Base-by-base conservation (phyloP, 805 yeast genomes). In the Candida alai region DNA sequence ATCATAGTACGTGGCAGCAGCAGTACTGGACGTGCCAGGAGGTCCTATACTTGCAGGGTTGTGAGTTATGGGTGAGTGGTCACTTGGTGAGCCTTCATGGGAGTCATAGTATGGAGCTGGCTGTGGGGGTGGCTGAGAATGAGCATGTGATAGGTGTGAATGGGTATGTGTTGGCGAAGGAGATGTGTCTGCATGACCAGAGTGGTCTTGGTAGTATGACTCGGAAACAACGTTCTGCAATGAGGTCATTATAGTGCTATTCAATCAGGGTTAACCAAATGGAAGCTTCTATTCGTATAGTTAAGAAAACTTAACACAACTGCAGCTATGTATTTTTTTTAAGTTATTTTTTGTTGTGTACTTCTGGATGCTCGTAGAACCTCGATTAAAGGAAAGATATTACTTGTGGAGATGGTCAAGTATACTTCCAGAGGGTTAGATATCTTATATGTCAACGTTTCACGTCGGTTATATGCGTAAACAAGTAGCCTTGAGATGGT, bases 181-280 rank as follows among this genome's bases (percentile, higher is more conserved):
- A n/a, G 34, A 17, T 19, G n/a, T 10, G 12, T 10, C n/a, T n/a
- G 12, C 16, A 14, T 25, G 28, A n/a, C n/a, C n/a, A n/a, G n/a
- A n/a, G n/a, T 19, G 12, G n/a, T 34, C 61, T 30, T 49, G 55
- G 40, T 58, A 60, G 32, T 58, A 58, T 17, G 39, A 35, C 16
- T 57, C 61, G 28, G 40, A 37, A 3, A 55, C 56, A 11, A 51
- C 46, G 26, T 45, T 47, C 25, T 56, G 61, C 39, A 57, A 47
- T n/a, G 62, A 55, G 14, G 61, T 52, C 60, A 52, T 53, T 7
- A 23, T 39, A 14, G 18, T 17, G 17, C 12, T 12, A n/a, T 24
- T 17, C n/a, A 16, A 17, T 15, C 16, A 27, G 19, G 10, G 10
- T 20, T 7, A 14, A 20, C 9, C 12, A 27, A 5, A 10, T 8